A percentile compares a stretch with the other conserved stretches of the same genome.
phyloP scores from a whole-genome alignment of 306 rosid species.

The Prosopis cineraria region DNA sequence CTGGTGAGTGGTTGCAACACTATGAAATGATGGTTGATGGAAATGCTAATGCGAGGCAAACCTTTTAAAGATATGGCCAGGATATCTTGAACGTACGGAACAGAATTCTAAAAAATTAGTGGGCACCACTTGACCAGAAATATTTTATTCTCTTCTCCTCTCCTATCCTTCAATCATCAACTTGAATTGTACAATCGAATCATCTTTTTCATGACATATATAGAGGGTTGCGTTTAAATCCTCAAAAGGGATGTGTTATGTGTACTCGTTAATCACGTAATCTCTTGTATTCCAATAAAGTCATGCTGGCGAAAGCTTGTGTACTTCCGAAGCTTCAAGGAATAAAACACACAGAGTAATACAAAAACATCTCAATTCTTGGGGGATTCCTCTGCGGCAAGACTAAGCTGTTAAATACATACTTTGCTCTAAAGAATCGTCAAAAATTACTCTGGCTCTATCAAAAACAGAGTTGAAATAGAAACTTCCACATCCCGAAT shows the following conservation, averaged over 20 bases:
- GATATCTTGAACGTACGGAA: background rate
- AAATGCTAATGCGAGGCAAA: background rate
- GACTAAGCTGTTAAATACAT: background rate
- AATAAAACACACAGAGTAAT: background rate
- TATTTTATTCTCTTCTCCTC: background rate
- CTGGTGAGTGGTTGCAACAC: background rate
- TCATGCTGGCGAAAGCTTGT: background rate
- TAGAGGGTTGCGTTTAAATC: background rate
- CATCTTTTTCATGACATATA: background rate
- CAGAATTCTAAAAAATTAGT: background rate
- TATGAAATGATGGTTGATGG: background rate
- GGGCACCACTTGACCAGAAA: background rate
- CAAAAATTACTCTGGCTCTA: background rate
- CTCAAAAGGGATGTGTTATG: background rate
- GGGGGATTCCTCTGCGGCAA: background rate
- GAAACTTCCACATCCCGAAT: background rate
- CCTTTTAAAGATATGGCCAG: background rate
- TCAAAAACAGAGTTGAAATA: background rate
- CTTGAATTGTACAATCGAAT: background rate
- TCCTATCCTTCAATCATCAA: background rate
- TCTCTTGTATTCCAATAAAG: background rate
- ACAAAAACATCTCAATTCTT: background rate
- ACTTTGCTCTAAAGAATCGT: background rate
- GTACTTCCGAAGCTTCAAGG: background rate
- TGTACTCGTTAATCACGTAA: too few relatives aligned